Evolutionary conservation across 176 grass and related monocot species (phyloP).

Genomic region (Paspalum notatum): DNA sequence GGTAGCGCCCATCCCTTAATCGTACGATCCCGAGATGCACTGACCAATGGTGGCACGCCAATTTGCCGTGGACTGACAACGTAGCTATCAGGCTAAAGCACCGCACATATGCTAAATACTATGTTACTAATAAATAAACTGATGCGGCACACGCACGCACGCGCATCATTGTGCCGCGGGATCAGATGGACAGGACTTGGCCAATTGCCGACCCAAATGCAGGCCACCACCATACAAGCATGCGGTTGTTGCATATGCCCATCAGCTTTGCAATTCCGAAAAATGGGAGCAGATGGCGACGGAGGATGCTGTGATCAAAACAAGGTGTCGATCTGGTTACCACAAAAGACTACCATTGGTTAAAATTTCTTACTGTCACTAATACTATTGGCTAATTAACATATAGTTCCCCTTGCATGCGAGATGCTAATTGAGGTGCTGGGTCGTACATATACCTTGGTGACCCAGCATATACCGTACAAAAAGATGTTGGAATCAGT

Average conservation of each 20-base stretch:
- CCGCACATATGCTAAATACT: not conserved
- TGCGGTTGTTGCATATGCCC: too few species aligned
- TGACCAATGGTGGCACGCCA: not conserved
- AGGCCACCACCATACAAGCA: not conserved
- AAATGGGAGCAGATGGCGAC: not conserved
- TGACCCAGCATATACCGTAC: not conserved
- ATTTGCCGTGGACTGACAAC: not conserved
- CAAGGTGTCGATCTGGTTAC: not conserved
- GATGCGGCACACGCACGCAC: not conserved
- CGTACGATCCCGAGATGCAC: too few species aligned
- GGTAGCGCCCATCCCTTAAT: too few species aligned
- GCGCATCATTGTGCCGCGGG: not conserved
- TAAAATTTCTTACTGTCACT: too few species aligned
- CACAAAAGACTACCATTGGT: not conserved
- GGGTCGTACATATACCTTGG: not conserved
- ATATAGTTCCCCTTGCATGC: too few species aligned
- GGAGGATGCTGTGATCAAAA: not conserved
- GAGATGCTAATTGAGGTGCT: not conserved
- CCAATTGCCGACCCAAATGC: slow-evolving; percentile 9
- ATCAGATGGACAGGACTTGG: slow-evolving; percentile 11
- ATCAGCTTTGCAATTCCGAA: too few species aligned
- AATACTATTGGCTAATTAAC: too few species aligned
- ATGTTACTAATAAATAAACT: too few species aligned
- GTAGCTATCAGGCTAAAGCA: slow-evolving; percentile 36
- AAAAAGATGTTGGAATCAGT: not conserved